Evolutionary conservation across 148 eudicot genomes (phyloP).

Genomic region (Rheum nobile): DNA sequence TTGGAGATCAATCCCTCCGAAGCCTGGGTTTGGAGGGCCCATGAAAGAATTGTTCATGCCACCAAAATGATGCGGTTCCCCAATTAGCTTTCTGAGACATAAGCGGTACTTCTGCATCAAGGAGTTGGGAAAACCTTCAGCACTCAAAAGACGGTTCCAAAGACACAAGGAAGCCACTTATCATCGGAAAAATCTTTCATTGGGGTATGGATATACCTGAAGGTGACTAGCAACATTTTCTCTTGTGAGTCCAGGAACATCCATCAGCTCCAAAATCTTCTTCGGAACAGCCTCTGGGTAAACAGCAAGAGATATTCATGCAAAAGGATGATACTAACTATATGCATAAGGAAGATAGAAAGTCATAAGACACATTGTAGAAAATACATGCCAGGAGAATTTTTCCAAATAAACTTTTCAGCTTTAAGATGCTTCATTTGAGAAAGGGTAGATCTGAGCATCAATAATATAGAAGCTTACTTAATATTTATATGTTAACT

Average conservation of each 20-base stretch:
- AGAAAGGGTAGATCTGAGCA: too few relatives aligned
- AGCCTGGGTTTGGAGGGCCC: not conserved
- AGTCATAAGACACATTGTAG: too few relatives aligned
- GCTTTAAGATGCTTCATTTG: too few relatives aligned
- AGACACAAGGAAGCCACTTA: not conserved
- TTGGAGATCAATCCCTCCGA: not conserved
- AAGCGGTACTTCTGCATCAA: not conserved
- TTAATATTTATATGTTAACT: too few relatives aligned
- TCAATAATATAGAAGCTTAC: too few relatives aligned
- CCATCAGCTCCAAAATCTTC: conserved; percentile 87
- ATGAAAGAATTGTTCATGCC: not conserved
- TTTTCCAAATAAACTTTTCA: too few relatives aligned
- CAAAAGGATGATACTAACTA: not conserved
- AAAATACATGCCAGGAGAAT: too few relatives aligned
- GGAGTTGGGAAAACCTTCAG: not conserved
- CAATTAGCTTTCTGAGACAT: not conserved
- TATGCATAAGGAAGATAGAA: not conserved
- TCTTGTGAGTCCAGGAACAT: conserved; percentile 78
- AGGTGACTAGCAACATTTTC: conserved; percentile 98
- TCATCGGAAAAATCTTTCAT: not conserved
- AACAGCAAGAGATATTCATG: not conserved
- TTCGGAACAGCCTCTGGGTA: conserved; percentile 87
- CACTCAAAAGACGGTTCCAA: not conserved
- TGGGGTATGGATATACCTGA: conserved; percentile 43
- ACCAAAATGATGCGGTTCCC: not conserved